Percentiles rank a stretch among this genome's conserved stretches.
These are phyloP conservation scores for Madurella fahalii DNA, from an alignment of 2,329 filamentous ascomycete genomes.

Conservation along the genomic window DNA sequence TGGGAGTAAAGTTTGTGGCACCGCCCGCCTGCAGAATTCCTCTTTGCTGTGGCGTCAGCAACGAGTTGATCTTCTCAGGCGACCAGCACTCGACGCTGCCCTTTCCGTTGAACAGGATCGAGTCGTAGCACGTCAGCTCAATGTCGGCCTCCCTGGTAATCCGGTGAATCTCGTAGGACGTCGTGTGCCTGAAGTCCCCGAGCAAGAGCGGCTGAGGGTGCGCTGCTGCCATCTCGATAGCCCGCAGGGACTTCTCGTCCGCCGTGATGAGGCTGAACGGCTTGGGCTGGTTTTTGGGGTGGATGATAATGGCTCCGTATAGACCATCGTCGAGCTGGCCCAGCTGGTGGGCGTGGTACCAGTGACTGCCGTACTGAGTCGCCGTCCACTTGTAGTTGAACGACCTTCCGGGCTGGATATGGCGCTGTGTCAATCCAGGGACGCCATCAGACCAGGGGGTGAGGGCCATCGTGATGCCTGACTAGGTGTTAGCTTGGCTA, in stretches of 20 bases:
- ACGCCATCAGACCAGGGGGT: conserved; percentile 60
- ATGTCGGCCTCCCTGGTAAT: not conserved
- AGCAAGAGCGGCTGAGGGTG: not conserved
- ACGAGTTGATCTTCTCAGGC: not conserved
- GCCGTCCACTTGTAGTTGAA: conserved; percentile 56
- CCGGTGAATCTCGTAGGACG: not conserved
- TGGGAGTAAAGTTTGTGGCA: not conserved
- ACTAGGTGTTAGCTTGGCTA: not conserved
- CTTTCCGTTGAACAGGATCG: not conserved
- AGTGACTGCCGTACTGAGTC: conserved; percentile 54
- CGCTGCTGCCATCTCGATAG: not conserved
- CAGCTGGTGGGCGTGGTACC: conserved; percentile 56
- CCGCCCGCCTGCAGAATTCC: not conserved
- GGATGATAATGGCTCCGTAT: conserved; percentile 53
- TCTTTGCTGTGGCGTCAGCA: not conserved
- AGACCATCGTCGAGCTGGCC: conserved; percentile 58
- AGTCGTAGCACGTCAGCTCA: not conserved
- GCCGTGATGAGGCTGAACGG: not conserved
- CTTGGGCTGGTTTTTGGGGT: conserved; percentile 26
- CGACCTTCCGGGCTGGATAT: conserved; percentile 44
- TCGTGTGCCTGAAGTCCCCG: not conserved
- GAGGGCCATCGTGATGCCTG: conserved; percentile 45
- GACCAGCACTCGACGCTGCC: not conserved
- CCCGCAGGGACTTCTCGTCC: not conserved
- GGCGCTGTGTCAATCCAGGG: conserved; percentile 51